A percentile compares a stretch with the other conserved stretches of the same genome.
These are phyloP conservation scores for Pseudohyphozyma bogoriensis DNA, from an alignment of 768 basidiomycete species.

Conservation along the genomic window DNA sequence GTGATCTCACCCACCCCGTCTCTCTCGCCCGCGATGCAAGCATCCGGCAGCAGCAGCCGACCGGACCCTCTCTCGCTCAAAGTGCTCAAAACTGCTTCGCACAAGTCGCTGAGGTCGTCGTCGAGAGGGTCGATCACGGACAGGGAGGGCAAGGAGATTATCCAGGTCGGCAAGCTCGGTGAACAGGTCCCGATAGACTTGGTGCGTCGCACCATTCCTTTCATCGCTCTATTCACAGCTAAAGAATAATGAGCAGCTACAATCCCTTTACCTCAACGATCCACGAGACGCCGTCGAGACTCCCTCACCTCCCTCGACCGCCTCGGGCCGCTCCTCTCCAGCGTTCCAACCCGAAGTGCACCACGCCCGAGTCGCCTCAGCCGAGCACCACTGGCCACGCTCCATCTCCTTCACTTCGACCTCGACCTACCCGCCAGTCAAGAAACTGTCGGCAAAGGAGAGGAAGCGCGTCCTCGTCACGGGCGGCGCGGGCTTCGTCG, in stretches of 20 bases:
- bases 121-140: conserved; percentile 47
- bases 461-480: conserved; percentile 90
- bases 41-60: too few species aligned
- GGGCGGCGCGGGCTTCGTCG: conserved; percentile 98
- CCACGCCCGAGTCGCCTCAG: conserved; percentile 39
- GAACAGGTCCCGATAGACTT: conserved; percentile 83
- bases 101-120: background rate
- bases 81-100: too few species aligned
- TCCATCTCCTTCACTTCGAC: conserved; percentile 74
- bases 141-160: conserved; percentile 64
- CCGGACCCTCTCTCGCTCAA: too few species aligned
- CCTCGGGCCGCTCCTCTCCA: conserved; percentile 35
- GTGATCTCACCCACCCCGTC: too few species aligned
- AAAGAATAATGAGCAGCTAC: conserved; percentile 29
- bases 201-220: conserved; percentile 33
- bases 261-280: conserved; percentile 21
- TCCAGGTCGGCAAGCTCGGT: conserved; percentile 56
- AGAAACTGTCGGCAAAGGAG: conserved; percentile 60
- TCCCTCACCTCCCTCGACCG: conserved; percentile 41
- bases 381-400: conserved; percentile 10
- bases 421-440: conserved; percentile 85
- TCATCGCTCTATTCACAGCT: conserved; percentile 37
- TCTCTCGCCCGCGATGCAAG: too few species aligned
- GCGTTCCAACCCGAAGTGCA: conserved; percentile 27
- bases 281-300: conserved; percentile 36